Percentiles rank a stretch among this genome's conserved stretches.
Evolutionary conservation across 352 stramenopile species (phyloP).

Genomic region (Pythium phragmiticola): DNA sequence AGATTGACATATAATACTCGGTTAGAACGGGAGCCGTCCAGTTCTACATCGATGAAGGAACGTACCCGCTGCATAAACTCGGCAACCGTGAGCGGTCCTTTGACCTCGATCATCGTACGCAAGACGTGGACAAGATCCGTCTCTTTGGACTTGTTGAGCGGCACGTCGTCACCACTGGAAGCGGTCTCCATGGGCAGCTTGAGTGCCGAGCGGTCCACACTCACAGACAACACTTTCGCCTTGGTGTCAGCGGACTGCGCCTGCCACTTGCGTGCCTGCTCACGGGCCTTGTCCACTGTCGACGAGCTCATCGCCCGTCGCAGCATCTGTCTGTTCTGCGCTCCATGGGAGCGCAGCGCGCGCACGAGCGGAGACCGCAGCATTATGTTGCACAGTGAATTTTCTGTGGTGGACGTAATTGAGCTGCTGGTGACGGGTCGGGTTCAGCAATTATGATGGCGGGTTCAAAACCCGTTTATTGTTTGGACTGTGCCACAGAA

Average conservation of each 20-base stretch:
- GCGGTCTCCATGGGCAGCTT: slow-evolving; percentile 44
- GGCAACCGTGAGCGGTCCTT: slow-evolving; percentile 90
- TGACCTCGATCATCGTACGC: slow-evolving; percentile 91
- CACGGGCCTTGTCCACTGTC: slow-evolving; percentile 23
- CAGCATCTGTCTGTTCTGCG: not conserved
- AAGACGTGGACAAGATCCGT: slow-evolving; percentile 79
- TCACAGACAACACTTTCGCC: slow-evolving; percentile 55
- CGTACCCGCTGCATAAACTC: slow-evolving; percentile 92
- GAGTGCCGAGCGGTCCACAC: slow-evolving; percentile 73
- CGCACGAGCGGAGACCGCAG: not conserved
- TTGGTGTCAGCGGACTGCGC: slow-evolving; percentile 46
- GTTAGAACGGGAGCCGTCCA: too few species aligned
- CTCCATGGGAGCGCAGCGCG: not conserved
- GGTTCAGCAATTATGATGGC: not conserved
- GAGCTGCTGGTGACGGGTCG: not conserved
- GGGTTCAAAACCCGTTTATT: not conserved
- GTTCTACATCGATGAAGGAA: not conserved
- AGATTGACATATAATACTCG: too few species aligned
- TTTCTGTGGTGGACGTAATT: not conserved
- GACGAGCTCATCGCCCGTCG: slow-evolving; percentile 26
- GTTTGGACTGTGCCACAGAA: not conserved
- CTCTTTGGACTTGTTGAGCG: slow-evolving; percentile 52
- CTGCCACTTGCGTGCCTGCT: slow-evolving; percentile 64
- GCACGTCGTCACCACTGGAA: slow-evolving; percentile 5
- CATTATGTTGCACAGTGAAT: not conserved